phyloP scores from a whole-genome alignment of 2,329 filamentous ascomycete species.

The Botrytis squamosa region DNA sequence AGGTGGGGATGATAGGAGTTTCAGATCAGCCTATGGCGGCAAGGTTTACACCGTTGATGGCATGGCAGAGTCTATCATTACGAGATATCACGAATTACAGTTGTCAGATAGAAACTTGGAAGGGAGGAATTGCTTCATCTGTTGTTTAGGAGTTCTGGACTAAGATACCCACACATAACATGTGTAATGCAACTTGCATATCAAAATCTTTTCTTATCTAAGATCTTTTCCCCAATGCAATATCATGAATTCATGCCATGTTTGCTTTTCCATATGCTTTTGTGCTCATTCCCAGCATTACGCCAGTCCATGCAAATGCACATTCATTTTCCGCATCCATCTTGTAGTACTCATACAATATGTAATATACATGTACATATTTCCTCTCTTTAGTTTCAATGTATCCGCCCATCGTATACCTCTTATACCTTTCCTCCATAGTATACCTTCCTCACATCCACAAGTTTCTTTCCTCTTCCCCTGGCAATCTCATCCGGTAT shows the following conservation, averaged over 20 bases:
- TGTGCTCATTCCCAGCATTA: constrained; percentile 1
- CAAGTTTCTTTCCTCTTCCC: constrained; percentile 88
- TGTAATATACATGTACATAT: constrained; percentile 38
- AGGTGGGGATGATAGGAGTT: neutral
- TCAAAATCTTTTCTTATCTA: neutral
- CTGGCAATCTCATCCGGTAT: constrained; percentile 88
- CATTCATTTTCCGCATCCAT: constrained; percentile 11
- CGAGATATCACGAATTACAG: neutral
- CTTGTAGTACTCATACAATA: constrained; percentile 49
- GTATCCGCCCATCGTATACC: constrained; percentile 21
- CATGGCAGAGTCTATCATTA: neutral
- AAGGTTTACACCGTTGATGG: neutral
- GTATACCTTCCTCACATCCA: constrained; percentile 96
- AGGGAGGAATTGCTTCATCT: constrained; percentile 14
- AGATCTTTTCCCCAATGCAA: neutral
- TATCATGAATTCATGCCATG: constrained; percentile 5
- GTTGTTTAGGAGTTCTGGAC: constrained; percentile 16
- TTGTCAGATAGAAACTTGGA: constrained; percentile 15
- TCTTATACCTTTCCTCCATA: constrained; percentile 64
- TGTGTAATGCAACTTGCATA: constrained; percentile 17
- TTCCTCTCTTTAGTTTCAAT: neutral
- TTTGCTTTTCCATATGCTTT: constrained; percentile 13
- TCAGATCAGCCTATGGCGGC: neutral
- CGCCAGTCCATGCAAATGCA: constrained; percentile 29
- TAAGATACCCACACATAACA: constrained; percentile 17